These are phyloP conservation scores for Phaffia rhodozyma DNA, from an alignment of 1,284 basidiomycete species.

Conservation along the genomic window DNA sequence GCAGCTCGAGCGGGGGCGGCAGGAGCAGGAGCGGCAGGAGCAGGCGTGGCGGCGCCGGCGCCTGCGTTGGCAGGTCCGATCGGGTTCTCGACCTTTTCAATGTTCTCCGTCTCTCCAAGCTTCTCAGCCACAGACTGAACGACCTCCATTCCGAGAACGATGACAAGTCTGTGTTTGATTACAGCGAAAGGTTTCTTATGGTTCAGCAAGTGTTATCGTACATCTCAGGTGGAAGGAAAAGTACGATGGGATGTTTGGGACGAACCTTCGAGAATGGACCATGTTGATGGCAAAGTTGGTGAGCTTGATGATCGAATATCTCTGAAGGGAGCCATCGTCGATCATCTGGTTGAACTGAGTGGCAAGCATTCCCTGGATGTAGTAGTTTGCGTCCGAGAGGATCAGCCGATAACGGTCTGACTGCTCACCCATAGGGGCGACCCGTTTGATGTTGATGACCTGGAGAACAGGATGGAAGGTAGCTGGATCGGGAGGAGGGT, in stretches of 20 bases:
- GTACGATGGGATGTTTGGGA: constrained; percentile 3
- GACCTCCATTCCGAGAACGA: constrained; percentile 63
- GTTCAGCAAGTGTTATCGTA: not conserved
- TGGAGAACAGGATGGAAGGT: constrained; percentile 54
- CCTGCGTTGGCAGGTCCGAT: constrained; percentile 32
- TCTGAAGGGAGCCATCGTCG: constrained; percentile 53
- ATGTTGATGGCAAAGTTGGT: constrained; percentile 71
- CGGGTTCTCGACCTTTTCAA: constrained; percentile 61
- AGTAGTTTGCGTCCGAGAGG: constrained; percentile 60
- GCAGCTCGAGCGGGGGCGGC: constrained; percentile 24
- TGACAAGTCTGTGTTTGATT: constrained; percentile 52
- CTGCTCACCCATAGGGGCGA: constrained; percentile 35
- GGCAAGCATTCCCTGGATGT: constrained; percentile 87
- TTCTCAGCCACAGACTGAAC: constrained; percentile 35
- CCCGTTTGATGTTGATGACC: constrained; percentile 68
- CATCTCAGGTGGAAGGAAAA: not conserved
- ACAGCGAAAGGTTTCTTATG: not conserved
- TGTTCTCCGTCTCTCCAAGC: constrained; percentile 31
- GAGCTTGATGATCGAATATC: constrained; percentile 60
- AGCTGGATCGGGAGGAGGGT: constrained; percentile 24
- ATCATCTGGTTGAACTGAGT: constrained; percentile 78
- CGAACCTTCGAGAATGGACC: constrained; percentile 71
- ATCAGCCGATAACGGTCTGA: constrained; percentile 38
- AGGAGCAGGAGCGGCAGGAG: constrained; percentile 21
- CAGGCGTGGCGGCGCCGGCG: constrained; percentile 25